These are phyloP conservation scores for Dimocarpus longan DNA, from an alignment of 345 rosid genomes.

Conservation along the genomic window DNA sequence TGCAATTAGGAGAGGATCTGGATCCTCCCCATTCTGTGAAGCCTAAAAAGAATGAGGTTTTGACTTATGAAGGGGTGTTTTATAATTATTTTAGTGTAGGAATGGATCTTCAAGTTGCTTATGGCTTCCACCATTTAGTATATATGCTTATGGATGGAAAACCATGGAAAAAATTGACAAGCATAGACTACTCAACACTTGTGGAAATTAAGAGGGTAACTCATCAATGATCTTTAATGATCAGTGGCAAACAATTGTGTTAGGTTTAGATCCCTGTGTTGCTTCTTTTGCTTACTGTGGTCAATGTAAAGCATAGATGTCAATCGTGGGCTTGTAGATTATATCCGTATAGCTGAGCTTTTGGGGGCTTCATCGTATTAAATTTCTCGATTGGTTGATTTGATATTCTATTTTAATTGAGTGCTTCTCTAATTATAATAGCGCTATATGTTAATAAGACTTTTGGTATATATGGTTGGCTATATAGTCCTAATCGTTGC, in stretches of 20 bases:
- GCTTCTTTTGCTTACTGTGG: background rate
- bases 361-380: slow-evolving; percentile 16
- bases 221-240: slow-evolving; percentile 55
- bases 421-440: no score
- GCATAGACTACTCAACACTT: slow-evolving; percentile 67
- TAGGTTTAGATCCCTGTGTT: background rate
- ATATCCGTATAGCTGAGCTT: background rate
- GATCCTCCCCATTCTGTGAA: no score
- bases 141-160: slow-evolving; percentile 98
- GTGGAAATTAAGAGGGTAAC: slow-evolving; percentile 85
- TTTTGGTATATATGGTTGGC: no score
- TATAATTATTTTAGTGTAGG: no score
- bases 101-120: no score
- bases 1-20: no score
- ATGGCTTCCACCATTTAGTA: slow-evolving; percentile 22
- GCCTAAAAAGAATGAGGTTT: no score
- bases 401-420: background rate
- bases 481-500: no score
- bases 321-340: slow-evolving; percentile 19
- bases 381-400: background rate
- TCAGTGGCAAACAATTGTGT: slow-evolving; percentile 51
- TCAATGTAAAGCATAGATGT: slow-evolving; percentile 11
- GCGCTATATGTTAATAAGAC: no score
- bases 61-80: no score
- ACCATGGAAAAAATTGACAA: slow-evolving; percentile 89